Evolutionary conservation across 1,139 yeast genomes (phyloP), one percentile per base, ranked within the genome.

Genomic region (Sugiyamaella pinicola): DNA sequence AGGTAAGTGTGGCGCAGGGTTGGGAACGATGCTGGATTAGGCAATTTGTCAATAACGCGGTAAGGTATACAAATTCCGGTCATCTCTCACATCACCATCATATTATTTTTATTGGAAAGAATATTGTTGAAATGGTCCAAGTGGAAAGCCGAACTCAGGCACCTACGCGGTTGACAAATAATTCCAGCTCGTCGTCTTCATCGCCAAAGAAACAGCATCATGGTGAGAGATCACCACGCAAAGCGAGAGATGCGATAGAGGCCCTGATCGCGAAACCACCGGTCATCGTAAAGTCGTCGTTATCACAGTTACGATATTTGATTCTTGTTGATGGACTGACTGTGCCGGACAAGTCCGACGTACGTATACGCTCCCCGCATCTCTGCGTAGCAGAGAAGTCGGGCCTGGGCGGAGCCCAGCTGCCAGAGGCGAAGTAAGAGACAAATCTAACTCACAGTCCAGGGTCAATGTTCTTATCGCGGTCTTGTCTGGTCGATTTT

Each of bases 401-500:
- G 28, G 9, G 28, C 28, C 8, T 24, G 28, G 9, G 28, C 9
- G 28, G 3, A 10, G 3, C n/a, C 31, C 31, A 7, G 40, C 40
- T n/a, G 41, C 28, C 28, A 17, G 5, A 35, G 21, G 21, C 6
- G 21, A n/a, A 12, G 22, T 10, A 24, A 6, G 45, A 4, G 19
- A 34, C 18, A 2, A 15, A 8, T 42, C 37, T 41, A 37, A 29
- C 49, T 45, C 24, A 18, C 33, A 8, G 44, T 55, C 8, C 67
- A 67, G 58, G 75, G 66, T 12, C 63, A 70, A 21, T 79, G 91
- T 64, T 83, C 95, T 0, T 84, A 87, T 64, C 71, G 97, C 55
- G 73, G 81, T 18, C 84, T 85, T 58, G 87, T 88, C 1, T 90
- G 97, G 97, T 80, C 93, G 1, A 84, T 90, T 17, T 73, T 90